Base-by-base conservation (phyloP, 371 early-diverging fungal species). In the Mortierella sp. region DNA sequence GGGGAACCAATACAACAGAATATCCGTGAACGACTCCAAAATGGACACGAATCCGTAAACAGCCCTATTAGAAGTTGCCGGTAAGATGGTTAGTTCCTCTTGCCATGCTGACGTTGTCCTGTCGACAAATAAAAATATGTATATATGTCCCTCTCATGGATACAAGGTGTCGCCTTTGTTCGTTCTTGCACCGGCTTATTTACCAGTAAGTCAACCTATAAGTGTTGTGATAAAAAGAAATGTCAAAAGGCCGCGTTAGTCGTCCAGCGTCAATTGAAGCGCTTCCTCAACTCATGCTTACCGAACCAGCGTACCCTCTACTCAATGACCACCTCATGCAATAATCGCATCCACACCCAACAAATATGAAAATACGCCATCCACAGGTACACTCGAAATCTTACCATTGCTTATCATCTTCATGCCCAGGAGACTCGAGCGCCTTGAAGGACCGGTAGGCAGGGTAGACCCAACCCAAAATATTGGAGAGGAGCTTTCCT, bases 391-490 rank as follows among this genome's bases (percentile, higher is more conserved):
- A 61, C 19, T 9, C 1, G 5, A 11, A 1, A 13, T 24, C 85
- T 70, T 90, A 82, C 97, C 98, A 97, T 87, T 97, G 97, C 34
- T 88, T 93, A 80, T 97, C 97, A 84, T 97, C 97, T 6, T 90
- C 90, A 61, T 90, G 94, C 34, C 88, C 89, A 0, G 91, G 79
- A 1, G 93, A 88, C 86, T 98, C 98, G 74, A 98, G 94, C 31
- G 97, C 98, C 82, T 93, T 91, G 92, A 98, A 96, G 8, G 96
- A 94, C 57, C 95, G 94, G 80, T 96, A 98, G 2, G 97, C 96
- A 54, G 98, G 97, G 88, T 97, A 98, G 16, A 93, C 89, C 90
- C 96, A 98, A 4, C 97, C 96, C 16, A 97, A 86, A 75, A 93
- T 71, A 88, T 95, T 95, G 64, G 96, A 95, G 44, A 96, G 78